phyloP scores from a whole-genome alignment of 257 asterid genomes.

The Solanum bulbocastanum region DNA sequence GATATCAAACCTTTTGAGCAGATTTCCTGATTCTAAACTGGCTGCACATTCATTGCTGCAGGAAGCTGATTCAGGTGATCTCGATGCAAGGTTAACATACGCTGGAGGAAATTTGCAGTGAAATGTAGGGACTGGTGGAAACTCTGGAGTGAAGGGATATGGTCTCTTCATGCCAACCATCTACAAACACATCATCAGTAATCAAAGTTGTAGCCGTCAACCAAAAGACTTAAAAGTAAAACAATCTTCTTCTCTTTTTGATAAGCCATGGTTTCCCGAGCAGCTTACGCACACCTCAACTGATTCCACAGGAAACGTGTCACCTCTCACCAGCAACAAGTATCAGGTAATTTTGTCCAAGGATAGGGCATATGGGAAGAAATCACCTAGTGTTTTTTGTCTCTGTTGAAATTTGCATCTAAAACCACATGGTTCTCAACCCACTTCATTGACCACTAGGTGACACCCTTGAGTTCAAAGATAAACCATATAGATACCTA shows the following conservation, averaged over 20 bases:
- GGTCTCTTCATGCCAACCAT: constrained; percentile 34
- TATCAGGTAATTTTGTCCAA: background rate
- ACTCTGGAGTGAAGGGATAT: constrained; percentile 22
- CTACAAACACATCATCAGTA: constrained; percentile 8
- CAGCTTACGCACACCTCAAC: background rate
- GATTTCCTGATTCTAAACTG: constrained; percentile 28
- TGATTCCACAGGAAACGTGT: background rate
- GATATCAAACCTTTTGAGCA: constrained; percentile 32
- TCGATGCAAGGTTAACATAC: constrained; percentile 5
- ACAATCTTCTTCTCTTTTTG: background rate
- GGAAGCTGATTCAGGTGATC: constrained; percentile 37
- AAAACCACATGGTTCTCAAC: background rate
- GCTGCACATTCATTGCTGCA: constrained; percentile 29
- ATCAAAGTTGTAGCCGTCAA: background rate
- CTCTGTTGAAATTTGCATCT: background rate
- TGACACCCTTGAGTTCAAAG: background rate
- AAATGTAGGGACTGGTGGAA: constrained; percentile 30
- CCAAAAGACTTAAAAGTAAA: background rate
- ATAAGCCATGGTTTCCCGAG: background rate
- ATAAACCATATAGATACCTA: background rate
- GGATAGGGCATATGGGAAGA: background rate
- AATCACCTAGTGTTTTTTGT: background rate
- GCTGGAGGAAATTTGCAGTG: constrained; percentile 21
- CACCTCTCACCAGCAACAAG: background rate
- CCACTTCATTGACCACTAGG: background rate